Evolutionary conservation across 2,329 filamentous ascomycete species (phyloP).

Genomic region (Neopestalotiopsis sp.): DNA sequence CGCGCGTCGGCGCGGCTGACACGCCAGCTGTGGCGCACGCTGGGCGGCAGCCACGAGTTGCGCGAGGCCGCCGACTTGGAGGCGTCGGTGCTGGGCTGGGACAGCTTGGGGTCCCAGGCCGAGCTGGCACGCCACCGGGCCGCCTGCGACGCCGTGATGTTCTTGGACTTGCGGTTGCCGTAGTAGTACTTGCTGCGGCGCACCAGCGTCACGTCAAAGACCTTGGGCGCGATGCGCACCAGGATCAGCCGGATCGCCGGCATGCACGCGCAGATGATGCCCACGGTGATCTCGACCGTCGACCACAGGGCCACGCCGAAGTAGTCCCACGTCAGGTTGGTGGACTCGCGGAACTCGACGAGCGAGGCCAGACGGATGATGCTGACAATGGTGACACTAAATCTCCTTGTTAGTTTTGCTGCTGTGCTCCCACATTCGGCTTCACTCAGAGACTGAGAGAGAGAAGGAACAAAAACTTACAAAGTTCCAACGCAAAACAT

Average conservation of each 20-base stretch:
- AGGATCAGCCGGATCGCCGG: constrained; percentile 21
- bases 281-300: constrained; percentile 40
- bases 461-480: constrained; percentile 24
- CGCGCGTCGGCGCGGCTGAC: constrained; percentile 7
- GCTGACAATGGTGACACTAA: constrained; percentile 38
- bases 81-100: neutral
- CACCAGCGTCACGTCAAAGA: constrained; percentile 7
- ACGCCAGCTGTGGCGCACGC: constrained; percentile 8
- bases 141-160: neutral
- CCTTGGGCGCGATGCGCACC: constrained; percentile 18
- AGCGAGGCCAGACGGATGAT: constrained; percentile 38
- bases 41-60: constrained; percentile 10
- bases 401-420: neutral
- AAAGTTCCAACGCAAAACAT: constrained; percentile 55
- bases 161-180: constrained; percentile 2
- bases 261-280: constrained; percentile 24
- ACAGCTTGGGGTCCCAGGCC: neutral
- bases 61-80: constrained; percentile 13
- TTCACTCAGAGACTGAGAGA: constrained; percentile 18
- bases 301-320: constrained; percentile 38
- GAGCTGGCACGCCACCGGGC: neutral
- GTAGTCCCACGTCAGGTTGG: constrained; percentile 39
- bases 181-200: constrained; percentile 7
- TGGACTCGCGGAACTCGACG: constrained; percentile 34
- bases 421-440: too few species aligned